Conservation (phyloP, 805 yeast genomes). For the Candida bentonensis region DNA sequence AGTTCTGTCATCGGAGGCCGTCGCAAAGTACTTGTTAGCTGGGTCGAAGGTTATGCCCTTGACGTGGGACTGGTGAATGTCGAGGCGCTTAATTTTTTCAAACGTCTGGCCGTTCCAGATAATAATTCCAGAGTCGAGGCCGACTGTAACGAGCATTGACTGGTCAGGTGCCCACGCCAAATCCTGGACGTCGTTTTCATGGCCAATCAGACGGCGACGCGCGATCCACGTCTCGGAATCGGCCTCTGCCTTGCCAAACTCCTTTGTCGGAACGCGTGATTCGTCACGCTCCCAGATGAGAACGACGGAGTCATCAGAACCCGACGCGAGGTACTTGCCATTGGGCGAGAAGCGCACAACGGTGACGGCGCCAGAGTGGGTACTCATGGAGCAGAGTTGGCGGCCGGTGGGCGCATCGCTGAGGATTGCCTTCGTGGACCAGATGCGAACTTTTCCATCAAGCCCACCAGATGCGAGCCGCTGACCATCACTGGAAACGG, state of each 20-base stretch:
- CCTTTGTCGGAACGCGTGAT: slow-evolving; percentile 34
- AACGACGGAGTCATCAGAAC: slow-evolving; percentile 87
- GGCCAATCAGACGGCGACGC: slow-evolving; percentile 82
- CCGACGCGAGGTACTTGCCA: slow-evolving; percentile 83
- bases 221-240: slow-evolving; percentile 93
- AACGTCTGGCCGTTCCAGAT: slow-evolving; percentile 91
- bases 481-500: slow-evolving; percentile 67
- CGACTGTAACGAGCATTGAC: slow-evolving; percentile 79
- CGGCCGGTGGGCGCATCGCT: slow-evolving; percentile 32
- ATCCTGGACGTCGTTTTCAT: slow-evolving; percentile 95
- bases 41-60: slow-evolving; percentile 97
- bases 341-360: slow-evolving; percentile 85
- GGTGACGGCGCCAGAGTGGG: slow-evolving; percentile 96
- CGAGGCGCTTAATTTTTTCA: slow-evolving; percentile 77
- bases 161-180: slow-evolving; percentile 98
- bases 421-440: slow-evolving; percentile 79
- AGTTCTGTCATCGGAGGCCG: slow-evolving; percentile 92
- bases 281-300: slow-evolving; percentile 90
- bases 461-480: slow-evolving; percentile 87
- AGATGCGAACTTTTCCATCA: slow-evolving; percentile 82
- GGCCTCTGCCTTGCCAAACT: slow-evolving; percentile 49
- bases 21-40: slow-evolving; percentile 93
- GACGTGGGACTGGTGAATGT: slow-evolving; percentile 87
- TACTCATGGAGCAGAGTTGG: slow-evolving; percentile 80
- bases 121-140: slow-evolving; percentile 81